Evolutionary conservation across 1,284 basidiomycete genomes (phyloP).

Genomic region (Veloporphyrellus conicus): DNA sequence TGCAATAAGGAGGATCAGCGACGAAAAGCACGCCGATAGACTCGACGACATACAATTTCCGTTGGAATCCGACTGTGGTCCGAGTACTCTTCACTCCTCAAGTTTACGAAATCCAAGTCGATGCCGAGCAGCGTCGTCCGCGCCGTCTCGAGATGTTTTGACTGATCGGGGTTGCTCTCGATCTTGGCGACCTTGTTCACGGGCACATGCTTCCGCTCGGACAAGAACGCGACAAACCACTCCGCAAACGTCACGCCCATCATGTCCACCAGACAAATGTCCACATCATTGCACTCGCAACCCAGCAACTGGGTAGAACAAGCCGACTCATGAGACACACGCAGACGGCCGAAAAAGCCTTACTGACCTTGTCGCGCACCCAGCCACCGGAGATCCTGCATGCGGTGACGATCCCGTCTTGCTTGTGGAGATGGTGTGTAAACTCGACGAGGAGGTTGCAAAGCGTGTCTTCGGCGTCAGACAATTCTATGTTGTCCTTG

Average conservation of each 20-base stretch:
- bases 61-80: slow-evolving; percentile 86
- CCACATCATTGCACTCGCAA: slow-evolving; percentile 85
- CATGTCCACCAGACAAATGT: slow-evolving; percentile 85
- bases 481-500: slow-evolving; percentile 45
- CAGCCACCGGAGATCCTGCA: slow-evolving; percentile 94
- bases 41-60: slow-evolving; percentile 58
- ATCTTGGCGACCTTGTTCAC: slow-evolving; percentile 74
- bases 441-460: slow-evolving; percentile 71
- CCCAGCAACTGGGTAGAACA: slow-evolving; percentile 66
- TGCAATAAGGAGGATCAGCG: slow-evolving; percentile 33
- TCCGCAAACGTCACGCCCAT: slow-evolving; percentile 91
- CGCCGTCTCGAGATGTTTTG: slow-evolving; percentile 97
- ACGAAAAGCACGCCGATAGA: background rate
- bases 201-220: slow-evolving; percentile 42
- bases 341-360: slow-evolving; percentile 7
- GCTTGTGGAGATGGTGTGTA: slow-evolving; percentile 47
- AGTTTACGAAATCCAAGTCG: slow-evolving; percentile 92
- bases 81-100: slow-evolving; percentile 90
- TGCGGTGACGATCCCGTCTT: slow-evolving; percentile 54
- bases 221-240: slow-evolving; percentile 69
- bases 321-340: slow-evolving; percentile 12
- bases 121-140: slow-evolving; percentile 81
- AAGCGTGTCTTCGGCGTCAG: slow-evolving; percentile 52
- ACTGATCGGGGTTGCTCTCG: slow-evolving; percentile 94
- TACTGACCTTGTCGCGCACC: slow-evolving; percentile 91